Evolutionary conservation across 2,329 filamentous ascomycete genomes (phyloP).

Genomic region (Verticillium albo-atrum): DNA sequence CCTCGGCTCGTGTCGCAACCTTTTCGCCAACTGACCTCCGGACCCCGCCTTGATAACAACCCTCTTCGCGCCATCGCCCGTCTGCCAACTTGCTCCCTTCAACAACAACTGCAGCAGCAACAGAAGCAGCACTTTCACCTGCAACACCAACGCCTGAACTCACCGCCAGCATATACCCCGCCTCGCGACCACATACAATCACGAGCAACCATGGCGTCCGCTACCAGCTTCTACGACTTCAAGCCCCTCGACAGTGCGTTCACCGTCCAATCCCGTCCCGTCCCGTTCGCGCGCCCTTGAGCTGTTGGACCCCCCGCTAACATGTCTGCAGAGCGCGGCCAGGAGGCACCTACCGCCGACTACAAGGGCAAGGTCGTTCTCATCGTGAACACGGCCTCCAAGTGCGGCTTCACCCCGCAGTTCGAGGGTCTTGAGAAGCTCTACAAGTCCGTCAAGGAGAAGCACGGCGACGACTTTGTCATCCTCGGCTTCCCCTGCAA

Average conservation of each 20-base stretch:
- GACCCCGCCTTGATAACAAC: neutral
- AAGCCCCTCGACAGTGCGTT: slow-evolving; percentile 69
- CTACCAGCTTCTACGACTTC: slow-evolving; percentile 70
- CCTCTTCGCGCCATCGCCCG: neutral
- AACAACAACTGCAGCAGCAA: too few relatives aligned
- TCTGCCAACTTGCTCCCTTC: neutral
- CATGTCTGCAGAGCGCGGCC: slow-evolving; percentile 60
- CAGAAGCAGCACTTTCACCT: neutral
- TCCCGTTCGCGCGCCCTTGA: neutral
- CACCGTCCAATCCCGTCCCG: too few relatives aligned
- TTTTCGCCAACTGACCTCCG: neutral
- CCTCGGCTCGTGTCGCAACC: neutral
- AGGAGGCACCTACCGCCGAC: slow-evolving; percentile 62
- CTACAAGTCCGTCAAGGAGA: slow-evolving; percentile 70
- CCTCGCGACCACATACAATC: neutral
- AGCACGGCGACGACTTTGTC: slow-evolving; percentile 71
- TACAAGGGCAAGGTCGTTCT: slow-evolving; percentile 92
- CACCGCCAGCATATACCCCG: neutral
- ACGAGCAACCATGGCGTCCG: slow-evolving; percentile 29
- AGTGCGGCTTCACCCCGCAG: slow-evolving; percentile 98
- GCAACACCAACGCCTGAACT: neutral
- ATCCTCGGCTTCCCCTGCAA: slow-evolving; percentile 98
- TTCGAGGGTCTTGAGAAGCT: slow-evolving; percentile 87
- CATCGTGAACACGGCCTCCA: slow-evolving; percentile 95
- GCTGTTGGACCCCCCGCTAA: slow-evolving; percentile 5